Base-by-base conservation (phyloP, 768 basidiomycete species). In the Hericium coralloides region DNA sequence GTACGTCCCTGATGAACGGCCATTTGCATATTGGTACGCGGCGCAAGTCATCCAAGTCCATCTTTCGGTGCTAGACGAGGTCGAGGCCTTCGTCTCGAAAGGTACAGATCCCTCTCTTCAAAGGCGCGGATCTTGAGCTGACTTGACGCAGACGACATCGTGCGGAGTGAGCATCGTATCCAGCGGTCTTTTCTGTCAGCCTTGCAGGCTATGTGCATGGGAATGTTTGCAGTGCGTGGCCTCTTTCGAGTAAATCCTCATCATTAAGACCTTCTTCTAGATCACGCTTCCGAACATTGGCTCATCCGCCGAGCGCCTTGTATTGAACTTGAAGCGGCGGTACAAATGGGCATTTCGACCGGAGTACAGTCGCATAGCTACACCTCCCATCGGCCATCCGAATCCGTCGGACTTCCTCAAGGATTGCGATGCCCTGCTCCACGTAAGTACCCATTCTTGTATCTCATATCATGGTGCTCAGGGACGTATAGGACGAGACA, bases 11-110 rank as follows among this genome's bases (percentile, higher is more conserved):
- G 79, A 86, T 45, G 91, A 93, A 64, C 79, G 73, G 37, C 73
- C 85, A 0, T 81, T 89, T 59, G 85, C 89, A 2, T 91, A 92
- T 69, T 91, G 88, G 85, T 88, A 88, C 64, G 71, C 74, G 5
- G 66, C 77, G 2, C 75, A 77, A 47, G 76, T 90, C 3, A 70
- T 85, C 1, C 80, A 84, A 18, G 68, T 68, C 22, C 83, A 89
- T 60, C 64, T 87, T 9, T 67, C 69, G 3, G 78, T 73, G 57
- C 67, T 88, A 55, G 82, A 87, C 54, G 66, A 70, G 15, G 55
- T 88, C 47, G 50, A 78, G 15, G 59, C 64, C 2, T 66, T 71
- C 12, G 64, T 81, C 6, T 66, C 70, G 38, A 61, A 72, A 68
- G 72, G 82, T 76, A 53, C n/a, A n/a, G 23, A 48, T 1, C 20